A percentile compares a stretch with the other conserved stretches of the same genome.
phyloP scores from a whole-genome alignment of 1,284 basidiomycete species.

The Golubevia sp. region DNA sequence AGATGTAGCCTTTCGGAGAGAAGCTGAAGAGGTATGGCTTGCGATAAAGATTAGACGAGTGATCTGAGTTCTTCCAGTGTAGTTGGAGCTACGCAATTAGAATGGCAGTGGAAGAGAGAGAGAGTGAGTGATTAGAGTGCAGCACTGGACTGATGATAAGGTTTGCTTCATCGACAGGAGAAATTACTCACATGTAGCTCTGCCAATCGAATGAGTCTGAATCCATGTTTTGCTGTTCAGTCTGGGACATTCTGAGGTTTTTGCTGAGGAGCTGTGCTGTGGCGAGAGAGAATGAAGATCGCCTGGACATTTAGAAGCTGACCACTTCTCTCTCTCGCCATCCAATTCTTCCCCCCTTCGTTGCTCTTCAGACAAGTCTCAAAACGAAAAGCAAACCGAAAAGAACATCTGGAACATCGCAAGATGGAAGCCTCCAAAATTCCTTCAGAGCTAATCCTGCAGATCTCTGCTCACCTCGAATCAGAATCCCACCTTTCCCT shows the following conservation, averaged over 20 bases:
- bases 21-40: slow-evolving; percentile 10
- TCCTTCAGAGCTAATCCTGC: background rate
- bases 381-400: too few relatives aligned
- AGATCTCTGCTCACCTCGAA: background rate
- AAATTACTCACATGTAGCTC: background rate
- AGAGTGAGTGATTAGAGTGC: background rate
- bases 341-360: too few relatives aligned
- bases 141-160: background rate
- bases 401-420: too few relatives aligned
- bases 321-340: too few relatives aligned
- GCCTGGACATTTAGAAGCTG: too few relatives aligned
- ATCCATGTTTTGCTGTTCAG: too few relatives aligned
- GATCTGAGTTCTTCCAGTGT: slow-evolving; percentile 14
- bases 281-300: too few relatives aligned
- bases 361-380: too few relatives aligned
- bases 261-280: too few relatives aligned
- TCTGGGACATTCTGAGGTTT: too few relatives aligned
- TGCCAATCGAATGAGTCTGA: background rate
- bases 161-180: background rate
- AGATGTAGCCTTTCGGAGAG: slow-evolving; percentile 24
- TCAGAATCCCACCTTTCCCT: background rate
- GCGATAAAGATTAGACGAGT: slow-evolving; percentile 33
- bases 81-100: background rate
- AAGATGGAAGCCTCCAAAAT: too few relatives aligned
- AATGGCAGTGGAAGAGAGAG: background rate